Conservation (phyloP, 352 stramenopile genomes). For the Phytopythium ostracodes region DNA sequence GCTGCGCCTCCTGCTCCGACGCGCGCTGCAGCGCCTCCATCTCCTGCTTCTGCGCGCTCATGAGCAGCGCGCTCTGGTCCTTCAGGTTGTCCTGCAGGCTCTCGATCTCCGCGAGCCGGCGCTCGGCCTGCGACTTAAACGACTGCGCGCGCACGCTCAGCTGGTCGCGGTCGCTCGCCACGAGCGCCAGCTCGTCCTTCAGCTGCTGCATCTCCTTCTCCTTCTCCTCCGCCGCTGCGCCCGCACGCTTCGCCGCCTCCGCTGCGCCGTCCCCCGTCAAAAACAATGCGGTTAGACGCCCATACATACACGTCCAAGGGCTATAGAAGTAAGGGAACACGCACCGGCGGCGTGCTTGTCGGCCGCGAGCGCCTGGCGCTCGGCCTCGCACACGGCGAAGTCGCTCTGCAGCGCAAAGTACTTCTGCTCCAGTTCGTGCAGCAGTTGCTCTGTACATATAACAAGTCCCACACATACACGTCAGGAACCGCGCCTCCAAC, state of each 20-base stretch:
- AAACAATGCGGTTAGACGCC: background rate
- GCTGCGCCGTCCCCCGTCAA: slow-evolving; percentile 10
- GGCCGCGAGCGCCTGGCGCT: slow-evolving; percentile 38
- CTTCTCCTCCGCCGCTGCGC: slow-evolving; percentile 16
- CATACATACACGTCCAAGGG: background rate
- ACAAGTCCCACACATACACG: background rate
- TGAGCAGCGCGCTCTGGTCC: slow-evolving; percentile 49
- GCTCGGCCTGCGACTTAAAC: slow-evolving; percentile 45
- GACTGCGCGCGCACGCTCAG: slow-evolving; percentile 46
- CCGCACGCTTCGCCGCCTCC: slow-evolving; percentile 26
- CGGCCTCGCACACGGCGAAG: slow-evolving; percentile 51
- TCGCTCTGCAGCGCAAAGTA: slow-evolving; percentile 56
- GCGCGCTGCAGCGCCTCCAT: slow-evolving; percentile 59
- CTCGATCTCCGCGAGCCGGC: slow-evolving; percentile 58
- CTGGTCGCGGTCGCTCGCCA: slow-evolving; percentile 50
- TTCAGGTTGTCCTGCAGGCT: slow-evolving; percentile 50
- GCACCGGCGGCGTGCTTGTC: slow-evolving; percentile 46
- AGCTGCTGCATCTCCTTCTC: slow-evolving; percentile 25
- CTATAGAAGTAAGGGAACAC: background rate
- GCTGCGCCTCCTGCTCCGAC: slow-evolving; percentile 52
- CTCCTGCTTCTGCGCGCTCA: slow-evolving; percentile 54
- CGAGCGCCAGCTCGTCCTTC: slow-evolving; percentile 38
- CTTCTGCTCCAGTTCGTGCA: slow-evolving; percentile 78
- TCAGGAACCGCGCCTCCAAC: background rate
- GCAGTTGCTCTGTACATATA: slow-evolving; percentile 52